These are phyloP conservation scores for Aphanomyces astaci DNA, from an alignment of 352 stramenopile genomes.

Conservation along the genomic window DNA sequence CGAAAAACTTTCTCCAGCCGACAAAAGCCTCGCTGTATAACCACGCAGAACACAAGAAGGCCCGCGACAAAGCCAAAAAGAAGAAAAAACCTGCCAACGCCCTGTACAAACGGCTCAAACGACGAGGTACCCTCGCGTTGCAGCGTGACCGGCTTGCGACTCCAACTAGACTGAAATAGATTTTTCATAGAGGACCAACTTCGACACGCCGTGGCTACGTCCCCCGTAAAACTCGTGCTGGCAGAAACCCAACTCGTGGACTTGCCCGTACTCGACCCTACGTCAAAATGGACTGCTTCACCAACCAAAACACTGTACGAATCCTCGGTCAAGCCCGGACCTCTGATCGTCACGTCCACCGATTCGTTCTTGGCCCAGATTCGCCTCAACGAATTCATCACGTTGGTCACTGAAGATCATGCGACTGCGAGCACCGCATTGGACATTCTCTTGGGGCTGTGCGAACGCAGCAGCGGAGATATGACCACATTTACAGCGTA, in stretches of 20 bases:
- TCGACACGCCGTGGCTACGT: slow-evolving; percentile 13
- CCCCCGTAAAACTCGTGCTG: not conserved
- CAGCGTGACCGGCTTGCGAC: not conserved
- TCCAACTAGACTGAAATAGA: not conserved
- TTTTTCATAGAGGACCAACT: slow-evolving; percentile 19
- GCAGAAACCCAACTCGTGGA: not conserved
- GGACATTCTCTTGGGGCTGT: slow-evolving; percentile 64
- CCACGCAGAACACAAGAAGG: not conserved
- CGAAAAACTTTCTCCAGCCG: slow-evolving; percentile 19
- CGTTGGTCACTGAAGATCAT: slow-evolving; percentile 62
- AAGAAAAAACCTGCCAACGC: slow-evolving; percentile 9
- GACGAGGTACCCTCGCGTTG: slow-evolving; percentile 18
- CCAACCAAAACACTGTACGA: not conserved
- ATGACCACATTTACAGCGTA: slow-evolving; percentile 55
- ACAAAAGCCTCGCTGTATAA: slow-evolving; percentile 11
- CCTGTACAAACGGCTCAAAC: slow-evolving; percentile 11
- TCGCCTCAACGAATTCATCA: slow-evolving; percentile 60
- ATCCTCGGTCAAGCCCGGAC: not conserved
- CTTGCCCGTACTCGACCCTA: not conserved
- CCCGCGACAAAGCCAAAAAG: slow-evolving; percentile 12
- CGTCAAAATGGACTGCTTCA: not conserved
- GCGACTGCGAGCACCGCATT: slow-evolving; percentile 68
- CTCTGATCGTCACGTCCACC: not conserved
- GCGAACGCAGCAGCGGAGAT: slow-evolving; percentile 45
- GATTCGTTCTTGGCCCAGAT: slow-evolving; percentile 50